Conservation (phyloP, 371 early-diverging fungal genomes). For the Quaeritorhiza haematococci region DNA sequence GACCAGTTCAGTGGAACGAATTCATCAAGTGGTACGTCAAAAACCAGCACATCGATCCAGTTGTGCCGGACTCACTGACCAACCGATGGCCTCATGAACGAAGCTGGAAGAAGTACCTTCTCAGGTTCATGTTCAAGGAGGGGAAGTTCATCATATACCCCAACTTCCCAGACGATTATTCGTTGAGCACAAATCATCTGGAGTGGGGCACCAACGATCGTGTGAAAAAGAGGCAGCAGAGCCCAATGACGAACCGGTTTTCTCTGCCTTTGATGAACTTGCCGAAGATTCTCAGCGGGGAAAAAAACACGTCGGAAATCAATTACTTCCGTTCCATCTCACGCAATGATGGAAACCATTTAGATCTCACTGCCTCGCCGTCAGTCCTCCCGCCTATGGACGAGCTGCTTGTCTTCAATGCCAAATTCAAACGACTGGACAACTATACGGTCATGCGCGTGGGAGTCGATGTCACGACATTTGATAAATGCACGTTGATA, state of each 20-base stretch:
- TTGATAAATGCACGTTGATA: slow-evolving; percentile 29
- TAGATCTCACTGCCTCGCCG: background rate
- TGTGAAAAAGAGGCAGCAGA: background rate
- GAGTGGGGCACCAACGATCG: slow-evolving; percentile 23
- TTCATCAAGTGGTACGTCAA: slow-evolving; percentile 17
- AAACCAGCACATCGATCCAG: slow-evolving; percentile 8
- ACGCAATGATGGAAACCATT: background rate
- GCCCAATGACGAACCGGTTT: background rate
- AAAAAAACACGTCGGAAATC: slow-evolving; percentile 6
- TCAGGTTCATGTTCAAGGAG: slow-evolving; percentile 19
- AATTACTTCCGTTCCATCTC: slow-evolving; percentile 6
- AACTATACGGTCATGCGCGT: too few relatives aligned
- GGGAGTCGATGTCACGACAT: background rate
- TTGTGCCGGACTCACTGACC: slow-evolving; percentile 20
- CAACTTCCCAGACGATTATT: slow-evolving; percentile 17
- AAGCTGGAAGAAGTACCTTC: slow-evolving; percentile 24
- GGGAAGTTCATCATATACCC: slow-evolving; percentile 22
- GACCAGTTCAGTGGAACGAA: slow-evolving; percentile 17
- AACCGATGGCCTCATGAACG: slow-evolving; percentile 18
- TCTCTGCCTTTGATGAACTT: slow-evolving; percentile 1
- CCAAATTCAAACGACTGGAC: slow-evolving; percentile 2
- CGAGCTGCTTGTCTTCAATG: slow-evolving; percentile 4
- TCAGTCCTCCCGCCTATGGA: slow-evolving; percentile 7
- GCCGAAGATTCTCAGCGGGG: background rate
- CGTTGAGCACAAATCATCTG: slow-evolving; percentile 21